Evolutionary conservation across 75 land plant species (phyloP), one percentile per base, ranked within the genome.

Genomic region (Pinus albicaulis): DNA sequence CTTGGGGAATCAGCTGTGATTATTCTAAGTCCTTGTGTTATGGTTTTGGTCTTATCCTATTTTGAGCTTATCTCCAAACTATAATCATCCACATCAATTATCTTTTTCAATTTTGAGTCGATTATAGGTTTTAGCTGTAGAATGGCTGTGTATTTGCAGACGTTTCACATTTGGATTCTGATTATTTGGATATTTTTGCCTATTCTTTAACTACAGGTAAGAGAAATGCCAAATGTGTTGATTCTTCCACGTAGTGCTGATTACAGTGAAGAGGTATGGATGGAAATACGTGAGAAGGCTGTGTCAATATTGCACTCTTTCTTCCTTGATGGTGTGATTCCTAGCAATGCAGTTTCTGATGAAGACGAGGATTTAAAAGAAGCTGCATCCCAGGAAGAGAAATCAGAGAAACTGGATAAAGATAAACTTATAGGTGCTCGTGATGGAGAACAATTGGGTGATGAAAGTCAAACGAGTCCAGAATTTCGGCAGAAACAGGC

Each of bases 261-360:
- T 77, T 98, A 98, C 59, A 98, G 99, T 86, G 99, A 98, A 81
- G 99, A 98, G 80, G 99, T 92, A 7, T 98, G 99, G 99, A 84
- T 91, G 84, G 99, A 95, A 80, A 91, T 98, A 61, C 92, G 99
- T 65, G 91, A 91, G 38, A 98, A 98, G 80, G 92, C 95, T 36
- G 87, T 92, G 31, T 85, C 92, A 22, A 75, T 93, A 68, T 70
- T 98, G 76, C 89, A 97, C 12, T 75, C 90, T 16, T 98, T 80
- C 76, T 89, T 98, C 57, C 52, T 91, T 55, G 96, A 95, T 72
- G 93, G 93, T 34, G 86, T 90, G 58, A 58, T 98, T 69, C 99
- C 99, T 59, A 62, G 86, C 19, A 79, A 82, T 87, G 87, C 91
- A 48, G 83, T 93, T 17, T 95, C 98, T 71, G 99, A 98, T 65